Base-by-base conservation (phyloP, 2,329 filamentous ascomycete genomes). In the Elsinoe ampelina region DNA sequence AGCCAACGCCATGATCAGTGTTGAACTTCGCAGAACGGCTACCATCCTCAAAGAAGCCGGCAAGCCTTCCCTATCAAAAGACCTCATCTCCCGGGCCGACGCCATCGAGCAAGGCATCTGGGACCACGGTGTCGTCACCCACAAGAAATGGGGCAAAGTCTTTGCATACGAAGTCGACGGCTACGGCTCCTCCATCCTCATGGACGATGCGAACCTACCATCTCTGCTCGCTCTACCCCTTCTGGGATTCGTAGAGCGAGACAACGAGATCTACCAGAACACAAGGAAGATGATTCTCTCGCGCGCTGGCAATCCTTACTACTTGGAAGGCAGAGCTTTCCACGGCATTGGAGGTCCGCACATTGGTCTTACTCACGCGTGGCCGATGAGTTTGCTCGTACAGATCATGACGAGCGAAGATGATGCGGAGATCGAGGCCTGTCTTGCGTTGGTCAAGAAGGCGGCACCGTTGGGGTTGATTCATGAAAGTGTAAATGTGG, bases 361-460 rank as follows among this genome's bases (percentile, higher is more conserved):
- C 62, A 86, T 96, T 62, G 93, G 93, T 0, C 74, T 95, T n/a
- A 76, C 81, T 64, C 88, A 95, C 63, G 93, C 92, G 6, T 98
- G 93, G 93, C 93, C 93, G 0, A 97, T 98, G 90, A 93, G 88
- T 68, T 75, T 96, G 60, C 77, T 98, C 7, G 81, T 96, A 17
- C 91, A 96, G 71, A 89, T 89, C 2, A 89, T 93, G 79, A 98
- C 93, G 0, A 86, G 84, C 5, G 80, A 92, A 52, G 78, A 91
- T 58, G 91, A 95, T 59, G 76, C 78, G 0, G 93, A 98, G 73
- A 97, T 98, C 61, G 75, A 72, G 59, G 77, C 81, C 50, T 87
- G 86, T 60, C 71, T 98, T 22, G 75, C 82, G 6, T 70, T 85
- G 32, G 93, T 98, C 38, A 82, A 93, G 59, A 78, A 82, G 59